Evolutionary conservation across 2,329 filamentous ascomycete species (phyloP).

Genomic region (Verticillium nubilum): DNA sequence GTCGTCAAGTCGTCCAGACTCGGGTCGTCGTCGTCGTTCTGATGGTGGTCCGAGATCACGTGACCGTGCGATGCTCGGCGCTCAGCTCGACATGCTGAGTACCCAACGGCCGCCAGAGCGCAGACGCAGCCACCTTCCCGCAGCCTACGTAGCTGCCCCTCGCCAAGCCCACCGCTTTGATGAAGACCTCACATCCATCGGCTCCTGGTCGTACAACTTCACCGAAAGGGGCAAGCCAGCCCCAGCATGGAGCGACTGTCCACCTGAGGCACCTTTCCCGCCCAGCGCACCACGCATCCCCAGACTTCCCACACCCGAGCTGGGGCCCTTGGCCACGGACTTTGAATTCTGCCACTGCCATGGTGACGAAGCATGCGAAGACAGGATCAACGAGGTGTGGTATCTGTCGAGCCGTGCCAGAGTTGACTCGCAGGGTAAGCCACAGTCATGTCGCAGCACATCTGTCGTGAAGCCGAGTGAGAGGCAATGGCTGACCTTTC

Average conservation of each 20-base stretch:
- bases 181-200: not conserved
- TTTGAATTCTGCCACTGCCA: slow-evolving; percentile 10
- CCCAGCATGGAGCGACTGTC: not conserved
- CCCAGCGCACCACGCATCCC: slow-evolving; percentile 4
- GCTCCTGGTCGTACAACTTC: not conserved
- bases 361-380: slow-evolving; percentile 6
- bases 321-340: slow-evolving; percentile 9
- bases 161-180: not conserved
- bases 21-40: not conserved
- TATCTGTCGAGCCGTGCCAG: slow-evolving; percentile 6
- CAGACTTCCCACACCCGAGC: slow-evolving; percentile 9
- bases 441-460: not conserved
- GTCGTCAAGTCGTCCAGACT: not conserved
- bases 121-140: not conserved
- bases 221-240: not conserved
- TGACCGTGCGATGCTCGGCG: not conserved
- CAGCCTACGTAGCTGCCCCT: not conserved
- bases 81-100: not conserved
- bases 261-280: not conserved
- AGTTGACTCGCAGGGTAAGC: slow-evolving; percentile 6
- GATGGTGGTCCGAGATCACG: not conserved
- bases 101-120: not conserved
- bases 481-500: slow-evolving; percentile 1
- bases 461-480: not conserved
- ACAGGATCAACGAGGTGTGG: slow-evolving; percentile 10